phyloP scores from a whole-genome alignment of 2,329 filamentous ascomycete genomes.

The Penicillium sp. region DNA sequence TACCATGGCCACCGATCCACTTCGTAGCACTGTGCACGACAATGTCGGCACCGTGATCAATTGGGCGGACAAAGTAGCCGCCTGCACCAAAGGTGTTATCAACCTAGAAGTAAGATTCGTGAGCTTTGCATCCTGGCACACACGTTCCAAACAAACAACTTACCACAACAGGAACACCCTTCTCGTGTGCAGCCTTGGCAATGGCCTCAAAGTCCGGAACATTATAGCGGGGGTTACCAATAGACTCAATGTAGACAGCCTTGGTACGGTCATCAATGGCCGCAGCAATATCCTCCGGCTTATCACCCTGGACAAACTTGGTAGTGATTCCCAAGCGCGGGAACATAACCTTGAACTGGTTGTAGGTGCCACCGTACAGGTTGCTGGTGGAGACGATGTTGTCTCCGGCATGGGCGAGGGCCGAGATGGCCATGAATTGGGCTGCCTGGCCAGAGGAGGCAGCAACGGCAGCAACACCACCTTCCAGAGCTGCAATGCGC shows the following conservation, averaged over 20 bases:
- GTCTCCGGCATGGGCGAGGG: slow-evolving; percentile 78
- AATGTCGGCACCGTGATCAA: slow-evolving; percentile 85
- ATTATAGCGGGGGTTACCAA: slow-evolving; percentile 90
- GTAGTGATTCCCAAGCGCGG: slow-evolving; percentile 75
- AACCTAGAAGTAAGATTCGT: slow-evolving; percentile 46
- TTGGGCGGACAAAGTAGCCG: slow-evolving; percentile 76
- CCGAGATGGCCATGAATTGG: slow-evolving; percentile 79
- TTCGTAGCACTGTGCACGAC: slow-evolving; percentile 91
- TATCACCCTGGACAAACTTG: slow-evolving; percentile 78
- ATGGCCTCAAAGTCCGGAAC: slow-evolving; percentile 84
- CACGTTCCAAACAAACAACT: slow-evolving; percentile 8
- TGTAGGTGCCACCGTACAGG: slow-evolving; percentile 91
- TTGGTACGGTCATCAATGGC: slow-evolving; percentile 90
- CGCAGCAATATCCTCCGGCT: slow-evolving; percentile 65
- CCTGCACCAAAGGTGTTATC: slow-evolving; percentile 95
- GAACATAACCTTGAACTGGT: slow-evolving; percentile 88
- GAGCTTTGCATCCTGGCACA: background rate
- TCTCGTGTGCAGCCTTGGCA: slow-evolving; percentile 65
- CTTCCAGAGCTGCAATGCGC: slow-evolving; percentile 88
- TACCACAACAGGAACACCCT: slow-evolving; percentile 58
- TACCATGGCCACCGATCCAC: slow-evolving; percentile 94
- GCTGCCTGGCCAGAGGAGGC: slow-evolving; percentile 79
- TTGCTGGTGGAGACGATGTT: slow-evolving; percentile 89
- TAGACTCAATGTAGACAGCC: slow-evolving; percentile 82
- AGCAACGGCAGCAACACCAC: slow-evolving; percentile 76